Evolutionary conservation across 192 early-diverging fungal genomes (phyloP).

Genomic region (Gigaspora rosea): DNA sequence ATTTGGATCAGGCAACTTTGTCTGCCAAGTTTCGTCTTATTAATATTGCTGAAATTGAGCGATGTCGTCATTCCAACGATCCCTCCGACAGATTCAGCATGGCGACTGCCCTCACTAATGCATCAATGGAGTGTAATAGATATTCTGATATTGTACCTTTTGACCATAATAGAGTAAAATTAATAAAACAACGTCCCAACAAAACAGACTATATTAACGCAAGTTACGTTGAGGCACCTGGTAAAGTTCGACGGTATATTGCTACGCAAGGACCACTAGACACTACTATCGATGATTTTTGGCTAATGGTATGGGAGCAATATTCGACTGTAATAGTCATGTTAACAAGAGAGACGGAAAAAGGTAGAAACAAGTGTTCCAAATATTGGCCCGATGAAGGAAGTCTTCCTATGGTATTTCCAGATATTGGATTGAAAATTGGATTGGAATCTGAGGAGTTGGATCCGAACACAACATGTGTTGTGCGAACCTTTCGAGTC

Average conservation of each 20-base stretch:
- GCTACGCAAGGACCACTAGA: slow-evolving; percentile 83
- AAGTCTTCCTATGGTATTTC: slow-evolving; percentile 40
- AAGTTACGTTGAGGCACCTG: slow-evolving; percentile 57
- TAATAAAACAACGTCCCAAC: slow-evolving; percentile 26
- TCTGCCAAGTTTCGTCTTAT: background rate
- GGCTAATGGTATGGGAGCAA: slow-evolving; percentile 89
- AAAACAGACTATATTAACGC: slow-evolving; percentile 84
- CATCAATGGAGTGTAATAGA: slow-evolving; percentile 32
- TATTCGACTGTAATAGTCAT: slow-evolving; percentile 73
- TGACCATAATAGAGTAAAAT: slow-evolving; percentile 30
- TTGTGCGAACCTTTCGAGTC: slow-evolving; percentile 45
- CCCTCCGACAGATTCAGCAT: background rate
- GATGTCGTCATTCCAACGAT: background rate
- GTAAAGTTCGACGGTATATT: slow-evolving; percentile 69
- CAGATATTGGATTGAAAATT: slow-evolving; percentile 45
- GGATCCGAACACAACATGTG: slow-evolving; percentile 44
- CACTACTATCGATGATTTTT: slow-evolving; percentile 82
- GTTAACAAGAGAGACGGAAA: slow-evolving; percentile 81
- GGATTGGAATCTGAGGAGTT: slow-evolving; percentile 46
- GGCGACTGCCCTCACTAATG: background rate
- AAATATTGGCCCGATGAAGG: slow-evolving; percentile 76
- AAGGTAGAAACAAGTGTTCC: slow-evolving; percentile 72
- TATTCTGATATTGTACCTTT: slow-evolving; percentile 43
- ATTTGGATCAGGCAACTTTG: background rate
- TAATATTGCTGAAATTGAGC: background rate